Evolutionary conservation across 1,284 basidiomycete species (phyloP), one percentile per base, ranked within the genome.

Genomic region (Trichosporon sp.): DNA sequence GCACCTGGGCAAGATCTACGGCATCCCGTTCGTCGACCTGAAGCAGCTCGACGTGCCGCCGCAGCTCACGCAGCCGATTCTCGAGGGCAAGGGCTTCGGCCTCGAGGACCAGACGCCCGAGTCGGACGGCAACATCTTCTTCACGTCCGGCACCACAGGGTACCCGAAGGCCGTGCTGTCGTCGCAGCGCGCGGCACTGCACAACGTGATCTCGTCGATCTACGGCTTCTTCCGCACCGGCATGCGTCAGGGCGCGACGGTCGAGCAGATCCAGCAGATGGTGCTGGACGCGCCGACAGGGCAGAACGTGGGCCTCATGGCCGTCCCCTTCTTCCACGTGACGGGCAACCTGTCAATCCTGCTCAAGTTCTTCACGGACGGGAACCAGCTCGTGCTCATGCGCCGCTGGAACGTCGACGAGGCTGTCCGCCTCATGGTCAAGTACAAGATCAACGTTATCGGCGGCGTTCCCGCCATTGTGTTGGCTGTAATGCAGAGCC

Each of bases 401-500:
- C 70, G 73, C 44, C 66, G 74, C 51, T 81, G 79, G 79, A 71
- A 76, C 64, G 73, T 75, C n/a, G 66, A 68, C 12, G 77, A 76
- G n/a, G 80, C 78, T 11, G 71, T 80, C 13, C 9, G 64, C 2
- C 65, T 79, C 66, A 77, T 80, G 29, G n/a, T 71, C 47, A 27
- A 64, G 13, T 76, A 80, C 68, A 72, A 72, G 27, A 73, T 81
- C 7, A 78, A 73, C 34, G 71, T 77, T 13, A 74, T 81, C 18
- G 80, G 80, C 31, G 80, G 79, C 1, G 80, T 81, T 2, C 80
- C 80, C 8, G 75, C 80, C 3, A 75, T 81, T n/a, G 76, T 76
- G 0, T 63, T 64, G 8, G 68, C 77, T 2, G 74, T 81, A 23
- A 42, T 80, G 13, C 75, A 79, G 31, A 75, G 72, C 5, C 72